Conservation (phyloP, 1,284 basidiomycete genomes). For the Cryptococcus sp. region DNA sequence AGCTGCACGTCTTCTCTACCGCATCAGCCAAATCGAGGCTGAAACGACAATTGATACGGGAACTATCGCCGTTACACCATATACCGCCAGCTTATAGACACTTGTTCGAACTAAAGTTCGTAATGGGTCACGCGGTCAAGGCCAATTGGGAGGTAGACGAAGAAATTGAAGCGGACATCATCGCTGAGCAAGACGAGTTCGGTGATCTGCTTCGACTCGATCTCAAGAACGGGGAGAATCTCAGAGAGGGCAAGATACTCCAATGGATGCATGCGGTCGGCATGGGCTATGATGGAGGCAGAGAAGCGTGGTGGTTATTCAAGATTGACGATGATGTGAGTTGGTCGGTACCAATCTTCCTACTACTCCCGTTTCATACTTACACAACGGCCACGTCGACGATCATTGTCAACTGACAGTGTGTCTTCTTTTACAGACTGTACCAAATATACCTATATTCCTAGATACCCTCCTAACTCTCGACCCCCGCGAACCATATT, state of each 20-base stretch:
- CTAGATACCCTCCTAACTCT: constrained; percentile 18
- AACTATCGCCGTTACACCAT: constrained; percentile 7
- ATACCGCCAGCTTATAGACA: constrained; percentile 23
- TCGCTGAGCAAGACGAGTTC: constrained; percentile 12
- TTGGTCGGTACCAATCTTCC: not conserved
- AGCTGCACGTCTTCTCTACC: constrained; percentile 38
- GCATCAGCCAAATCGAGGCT: constrained; percentile 1
- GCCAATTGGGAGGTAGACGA: constrained; percentile 7
- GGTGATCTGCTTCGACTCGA: constrained; percentile 24
- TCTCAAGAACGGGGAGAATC: constrained; percentile 64
- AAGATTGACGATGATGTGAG: constrained; percentile 18
- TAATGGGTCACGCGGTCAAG: constrained; percentile 11
- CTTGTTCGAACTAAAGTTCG: constrained; percentile 29
- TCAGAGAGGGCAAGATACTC: constrained; percentile 86
- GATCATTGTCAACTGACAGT: not conserved
- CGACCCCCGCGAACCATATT: constrained; percentile 25
- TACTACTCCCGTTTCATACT: not conserved
- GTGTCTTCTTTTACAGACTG: constrained; percentile 13
- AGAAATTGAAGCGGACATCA: constrained; percentile 16
- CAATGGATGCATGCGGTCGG: constrained; percentile 55
- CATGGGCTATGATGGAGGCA: constrained; percentile 7
- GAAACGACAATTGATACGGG: constrained; percentile 25
- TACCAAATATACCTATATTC: constrained; percentile 29
- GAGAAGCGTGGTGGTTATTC: constrained; percentile 23
- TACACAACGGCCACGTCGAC: constrained; percentile 28